Evolutionary conservation across 2,329 filamentous ascomycete genomes (phyloP), one percentile per base, ranked within the genome.

Genomic region (Clarireedia monteithiana): DNA sequence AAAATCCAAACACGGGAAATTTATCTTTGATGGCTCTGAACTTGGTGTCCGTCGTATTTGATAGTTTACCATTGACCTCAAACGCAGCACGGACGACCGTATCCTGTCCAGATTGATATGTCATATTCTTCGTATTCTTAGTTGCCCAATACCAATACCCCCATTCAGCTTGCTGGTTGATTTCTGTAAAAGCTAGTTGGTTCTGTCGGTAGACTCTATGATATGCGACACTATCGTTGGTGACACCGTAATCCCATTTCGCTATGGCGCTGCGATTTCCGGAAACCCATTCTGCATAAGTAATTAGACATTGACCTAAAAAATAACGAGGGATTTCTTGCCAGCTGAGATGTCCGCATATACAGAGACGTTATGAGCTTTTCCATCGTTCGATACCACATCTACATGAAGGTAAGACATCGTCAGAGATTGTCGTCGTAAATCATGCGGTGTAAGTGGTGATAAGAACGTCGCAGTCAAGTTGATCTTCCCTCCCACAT

Each of bases 1-100:
- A 74, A 64, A 91, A 91, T 0, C 86, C 89, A 71, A 95, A 95
- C 0, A 94, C 87, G 0, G 90, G 90, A 73, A 89, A 87, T 40
- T 84, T 75, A 46, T 87, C 79, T 69, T 82, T 81, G 59, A 91
- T 84, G 2, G 78, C 73, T 15, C 89, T 81, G 69, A 83, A 92
- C 9, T 78, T 71, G 4, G 72, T 71, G 64, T 94, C 88, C 40
- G 84, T 77, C 12, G 75, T 73, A 63, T 90, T 86, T 49, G 79
- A 73, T 10, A 95, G 74, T 5, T 73, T 76, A 14, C 85, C 84
- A 3, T 79, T 81, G 47, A 72, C 74, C 14, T 83, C 74, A 66
- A 95, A 96, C 5, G 77, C 75, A 51, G 77, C 76, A 50, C 90
- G 82, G 14, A 95, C 77, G n/a, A 74, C 64, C 3, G 73, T 75